Base-by-base conservation (phyloP, 257 asterid genomes). In the Cordia subcordata region DNA sequence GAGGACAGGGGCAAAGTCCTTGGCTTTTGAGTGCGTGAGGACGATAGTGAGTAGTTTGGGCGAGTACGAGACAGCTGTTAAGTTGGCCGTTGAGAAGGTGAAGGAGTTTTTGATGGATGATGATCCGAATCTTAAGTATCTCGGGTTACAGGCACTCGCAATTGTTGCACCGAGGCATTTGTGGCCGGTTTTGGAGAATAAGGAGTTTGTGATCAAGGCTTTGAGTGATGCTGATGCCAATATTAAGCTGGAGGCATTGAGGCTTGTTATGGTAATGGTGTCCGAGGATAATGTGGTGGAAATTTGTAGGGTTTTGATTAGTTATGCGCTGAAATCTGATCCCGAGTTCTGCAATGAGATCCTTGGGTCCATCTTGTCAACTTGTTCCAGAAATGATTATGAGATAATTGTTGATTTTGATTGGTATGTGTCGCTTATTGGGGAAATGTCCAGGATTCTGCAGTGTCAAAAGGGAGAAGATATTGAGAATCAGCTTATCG, bases 341-440 rank as follows among this genome's bases (percentile, higher is more conserved):
- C 99, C 99, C 0, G 85, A 81, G 73, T 92, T 92, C 21, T 92
- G 96, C 63, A 86, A 92, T 68, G 99, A 92, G 77, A 84, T 88
- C 60, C 63, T 92, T 39, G 96, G 86, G 37, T 78, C 84, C 72
- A 74, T 92, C 42, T 65, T 92, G 64, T 64, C 45, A 53, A 78
- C 91, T 69, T 88, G 96, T 75, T 81, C 88, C 8, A 81, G 84
- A 67, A 86, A 88, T 75, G 75, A 79, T 20, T 92, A 92, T 60
- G 99, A 84, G 72, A 76, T 82, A 37, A 64, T 92, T 18, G 73
- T 73, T 61, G 96, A 92, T 78, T 92, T 88, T 61, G 99, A 92
- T 74, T 92, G 94, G 96, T 92, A 86, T 47, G 91, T 86, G 49
- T 68, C 84, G 10, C 85, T 82, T 79, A 93, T 88, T 38, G 95